Evolutionary conservation across 2,329 filamentous ascomycete species (phyloP).

Genomic region (Fusarium gaditjirri): DNA sequence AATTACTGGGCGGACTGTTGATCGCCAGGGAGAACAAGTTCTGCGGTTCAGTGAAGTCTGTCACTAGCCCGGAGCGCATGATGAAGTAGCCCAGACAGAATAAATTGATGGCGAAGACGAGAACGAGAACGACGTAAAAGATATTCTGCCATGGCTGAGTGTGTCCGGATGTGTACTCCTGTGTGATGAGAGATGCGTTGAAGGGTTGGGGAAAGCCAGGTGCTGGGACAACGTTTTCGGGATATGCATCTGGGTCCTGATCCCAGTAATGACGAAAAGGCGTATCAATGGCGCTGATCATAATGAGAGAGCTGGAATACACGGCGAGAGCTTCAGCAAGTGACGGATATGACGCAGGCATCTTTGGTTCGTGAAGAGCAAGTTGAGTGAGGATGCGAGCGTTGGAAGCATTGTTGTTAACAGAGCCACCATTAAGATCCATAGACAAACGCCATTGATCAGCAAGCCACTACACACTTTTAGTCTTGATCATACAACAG

Average conservation of each 20-base stretch:
- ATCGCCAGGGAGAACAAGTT: slow-evolving; percentile 79
- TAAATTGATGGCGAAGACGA: slow-evolving; percentile 75
- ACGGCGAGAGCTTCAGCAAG: slow-evolving; percentile 80
- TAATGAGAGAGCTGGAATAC: slow-evolving; percentile 72
- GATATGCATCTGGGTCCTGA: slow-evolving; percentile 45
- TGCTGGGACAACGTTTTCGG: slow-evolving; percentile 49
- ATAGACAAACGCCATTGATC: slow-evolving; percentile 65
- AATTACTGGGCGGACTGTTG: slow-evolving; percentile 60
- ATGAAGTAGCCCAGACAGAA: slow-evolving; percentile 72
- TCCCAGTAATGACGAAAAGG: slow-evolving; percentile 70
- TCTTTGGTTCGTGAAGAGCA: slow-evolving; percentile 52
- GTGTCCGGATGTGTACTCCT: slow-evolving; percentile 77
- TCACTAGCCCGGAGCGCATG: slow-evolving; percentile 69
- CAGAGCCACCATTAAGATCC: slow-evolving; percentile 65
- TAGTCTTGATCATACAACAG: background rate
- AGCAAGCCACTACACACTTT: slow-evolving; percentile 55
- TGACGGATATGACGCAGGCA: slow-evolving; percentile 68
- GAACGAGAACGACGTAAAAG: slow-evolving; percentile 73
- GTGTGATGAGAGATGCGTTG: slow-evolving; percentile 69
- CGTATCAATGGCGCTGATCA: slow-evolving; percentile 67
- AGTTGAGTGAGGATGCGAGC: slow-evolving; percentile 66
- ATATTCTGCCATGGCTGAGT: slow-evolving; percentile 67
- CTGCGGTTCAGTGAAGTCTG: slow-evolving; percentile 81
- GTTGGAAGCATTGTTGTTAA: slow-evolving; percentile 67
- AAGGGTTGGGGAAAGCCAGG: slow-evolving; percentile 67